These are phyloP conservation scores for Phaeolepiota aurea DNA, from an alignment of 768 basidiomycete genomes.

Conservation along the genomic window DNA sequence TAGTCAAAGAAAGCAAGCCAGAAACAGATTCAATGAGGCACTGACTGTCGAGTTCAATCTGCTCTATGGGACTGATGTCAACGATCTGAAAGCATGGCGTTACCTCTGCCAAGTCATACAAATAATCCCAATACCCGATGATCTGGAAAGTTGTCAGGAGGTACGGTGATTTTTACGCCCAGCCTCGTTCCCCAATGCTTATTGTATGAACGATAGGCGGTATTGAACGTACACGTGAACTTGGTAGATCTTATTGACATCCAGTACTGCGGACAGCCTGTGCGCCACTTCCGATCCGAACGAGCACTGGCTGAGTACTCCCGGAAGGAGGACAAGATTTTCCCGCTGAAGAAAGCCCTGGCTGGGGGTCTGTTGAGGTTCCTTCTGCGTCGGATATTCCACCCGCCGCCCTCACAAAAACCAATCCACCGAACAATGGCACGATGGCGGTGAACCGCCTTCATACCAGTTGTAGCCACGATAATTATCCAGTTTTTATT, in stretches of 20 bases:
- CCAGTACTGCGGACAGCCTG: not conserved
- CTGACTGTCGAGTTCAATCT: not conserved
- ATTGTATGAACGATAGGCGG: conserved; percentile 1
- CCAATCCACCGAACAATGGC: not conserved
- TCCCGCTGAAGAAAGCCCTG: conserved; percentile 4
- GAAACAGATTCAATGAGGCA: not conserved
- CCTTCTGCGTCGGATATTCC: conserved; percentile 7
- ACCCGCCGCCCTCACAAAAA: conserved; percentile 2
- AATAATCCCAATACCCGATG: not conserved
- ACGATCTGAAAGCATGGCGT: not conserved
- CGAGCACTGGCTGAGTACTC: conserved; percentile 8
- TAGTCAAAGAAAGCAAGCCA: not conserved
- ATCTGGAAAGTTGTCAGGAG: conserved; percentile 4
- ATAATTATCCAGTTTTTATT: too few relatives aligned
- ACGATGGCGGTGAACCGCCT: too few relatives aligned
- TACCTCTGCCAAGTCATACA: not conserved
- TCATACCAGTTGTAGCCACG: too few relatives aligned
- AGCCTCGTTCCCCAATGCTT: too few relatives aligned
- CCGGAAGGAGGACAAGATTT: conserved; percentile 1
- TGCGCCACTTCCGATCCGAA: conserved; percentile 6
- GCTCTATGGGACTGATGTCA: not conserved
- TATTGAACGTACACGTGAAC: conserved; percentile 5
- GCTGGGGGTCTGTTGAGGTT: conserved; percentile 10
- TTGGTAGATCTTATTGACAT: conserved; percentile 11
- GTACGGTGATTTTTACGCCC: conserved; percentile 1